Percentiles rank a stretch among this genome's conserved stretches.
phyloP scores from a whole-genome alignment of 306 rosid genomes.

The Cucurbita moschata region DNA sequence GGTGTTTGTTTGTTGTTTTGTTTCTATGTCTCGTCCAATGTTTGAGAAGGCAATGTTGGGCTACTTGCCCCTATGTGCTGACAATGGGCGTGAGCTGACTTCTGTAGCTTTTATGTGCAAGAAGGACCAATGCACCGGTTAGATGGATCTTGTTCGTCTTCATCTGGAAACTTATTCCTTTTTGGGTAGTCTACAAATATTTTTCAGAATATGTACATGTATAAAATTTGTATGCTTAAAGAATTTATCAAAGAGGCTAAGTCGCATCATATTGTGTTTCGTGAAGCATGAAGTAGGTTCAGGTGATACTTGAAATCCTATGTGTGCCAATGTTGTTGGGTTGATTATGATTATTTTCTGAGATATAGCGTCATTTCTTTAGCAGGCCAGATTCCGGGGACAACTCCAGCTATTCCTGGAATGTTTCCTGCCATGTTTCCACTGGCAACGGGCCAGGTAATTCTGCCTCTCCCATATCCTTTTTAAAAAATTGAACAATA shows the following conservation, averaged over 20 bases:
- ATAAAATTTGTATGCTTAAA: constrained; percentile 25
- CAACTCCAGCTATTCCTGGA: constrained; percentile 74
- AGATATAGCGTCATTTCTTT: constrained; percentile 13
- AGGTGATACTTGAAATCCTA: constrained; percentile 1
- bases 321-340: neutral
- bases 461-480: neutral
- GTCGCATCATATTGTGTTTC: constrained; percentile 3
- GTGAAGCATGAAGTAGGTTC: constrained; percentile 2
- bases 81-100: constrained; percentile 99
- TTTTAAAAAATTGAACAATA: neutral
- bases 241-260: constrained; percentile 24
- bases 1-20: constrained; percentile 88
- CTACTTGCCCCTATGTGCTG: constrained; percentile 99
- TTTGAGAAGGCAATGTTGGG: constrained; percentile 99
- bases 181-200: constrained; percentile 88
- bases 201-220: constrained; percentile 40
- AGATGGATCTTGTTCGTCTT: constrained; percentile 98
- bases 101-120: constrained; percentile 97
- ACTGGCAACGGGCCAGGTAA: constrained; percentile 70
- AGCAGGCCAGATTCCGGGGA: constrained; percentile 84
- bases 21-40: constrained; percentile 89
- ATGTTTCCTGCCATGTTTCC: constrained; percentile 90
- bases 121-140: constrained; percentile 95
- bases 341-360: constrained; percentile 10
- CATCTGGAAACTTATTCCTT: constrained; percentile 76